A percentile compares a stretch with the other conserved stretches of the same genome.
Conservation (phyloP, 495 filamentous ascomycete genomes). For the Hyphodiscus hymeniophilus region DNA sequence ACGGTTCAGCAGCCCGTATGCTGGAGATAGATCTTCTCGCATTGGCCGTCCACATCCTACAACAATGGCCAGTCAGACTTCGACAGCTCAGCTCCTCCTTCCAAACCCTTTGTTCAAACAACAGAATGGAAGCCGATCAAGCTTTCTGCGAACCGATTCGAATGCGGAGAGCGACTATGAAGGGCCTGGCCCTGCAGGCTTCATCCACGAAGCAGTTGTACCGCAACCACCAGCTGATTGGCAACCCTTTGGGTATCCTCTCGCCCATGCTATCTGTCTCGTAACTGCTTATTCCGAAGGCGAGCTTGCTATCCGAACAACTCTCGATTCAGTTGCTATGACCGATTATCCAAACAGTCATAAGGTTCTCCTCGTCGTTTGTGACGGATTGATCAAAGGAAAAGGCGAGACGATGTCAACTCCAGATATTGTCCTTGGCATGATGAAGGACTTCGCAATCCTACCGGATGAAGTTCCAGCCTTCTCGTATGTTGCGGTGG, state of each 20-base stretch:
- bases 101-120: conserved; percentile 64
- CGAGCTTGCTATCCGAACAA: conserved; percentile 84
- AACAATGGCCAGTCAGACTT: conserved; percentile 94
- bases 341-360: conserved; percentile 99
- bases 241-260: conserved; percentile 90
- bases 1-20: conserved; percentile 91
- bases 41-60: conserved; percentile 50
- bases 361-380: conserved; percentile 91
- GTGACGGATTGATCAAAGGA: conserved; percentile 97
- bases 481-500: conserved; percentile 95
- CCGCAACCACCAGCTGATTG: conserved; percentile 97
- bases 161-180: conserved; percentile 52
- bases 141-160: conserved; percentile 40
- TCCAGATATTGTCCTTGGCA: conserved; percentile 80
- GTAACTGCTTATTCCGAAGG: conserved; percentile 98
- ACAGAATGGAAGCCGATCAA: conserved; percentile 57
- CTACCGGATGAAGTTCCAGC: conserved; percentile 70
- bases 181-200: conserved; percentile 69
- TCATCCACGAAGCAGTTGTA: conserved; percentile 91
- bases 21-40: conserved; percentile 38
- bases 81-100: conserved; percentile 63
- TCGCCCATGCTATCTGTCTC: conserved; percentile 88
- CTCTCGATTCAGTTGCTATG: conserved; percentile 90
- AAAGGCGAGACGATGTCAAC: conserved; percentile 82
- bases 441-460: conserved; percentile 89